Evolutionary conservation across 73 alveolate genomes (phyloP), one percentile per base, ranked within the genome.

Genomic region (Blepharisma stoltei): DNA sequence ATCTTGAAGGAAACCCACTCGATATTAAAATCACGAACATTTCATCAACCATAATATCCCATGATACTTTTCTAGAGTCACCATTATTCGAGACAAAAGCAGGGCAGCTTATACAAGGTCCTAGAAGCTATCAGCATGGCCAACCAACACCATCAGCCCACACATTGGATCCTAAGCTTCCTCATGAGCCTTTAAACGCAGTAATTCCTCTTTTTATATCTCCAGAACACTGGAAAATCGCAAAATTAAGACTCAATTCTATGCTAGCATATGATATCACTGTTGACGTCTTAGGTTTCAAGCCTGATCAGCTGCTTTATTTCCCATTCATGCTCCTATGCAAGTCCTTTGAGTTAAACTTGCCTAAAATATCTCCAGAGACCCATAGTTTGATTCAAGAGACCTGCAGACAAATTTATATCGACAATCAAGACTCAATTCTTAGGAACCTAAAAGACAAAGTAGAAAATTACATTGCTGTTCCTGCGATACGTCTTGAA

Each of bases 71-170:
- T 47, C 37, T 60, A 14, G 23, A 60, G 46, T 60, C 73, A 14
- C 14, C 14, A 25, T 25, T 60, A 9, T 60, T 60, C 45, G 73
- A 60, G 4, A 60, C 73, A 25, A 60, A 60, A 60, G 73, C 73
- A 18, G 73, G 73, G 2, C 73, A 60, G 46, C 14, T 60, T 38
- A 60, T 60, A 8, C 37, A 14, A 18, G 73, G 73, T 5, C 46
- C 14, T 18, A n/a, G 73, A 25, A 60, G 45, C 73, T 60, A 60
- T 25, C 46, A n/a, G n/a, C 73, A 60, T 60, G 73, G 73, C 38
- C 14, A n/a, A 18, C 49, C 11, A 25, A n/a, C 73, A 1, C 73
- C 73, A 25, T 14, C 14, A 60, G 73, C 73, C 0, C 14, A 38
- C 23, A 38, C 14, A 0, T 4, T 60, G 2, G 23, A 14, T 25